A percentile compares a stretch with the other conserved stretches of the same genome.
phyloP scores from a whole-genome alignment of 1,139 yeast genomes.

The Debaryomycetaceae sp. region DNA sequence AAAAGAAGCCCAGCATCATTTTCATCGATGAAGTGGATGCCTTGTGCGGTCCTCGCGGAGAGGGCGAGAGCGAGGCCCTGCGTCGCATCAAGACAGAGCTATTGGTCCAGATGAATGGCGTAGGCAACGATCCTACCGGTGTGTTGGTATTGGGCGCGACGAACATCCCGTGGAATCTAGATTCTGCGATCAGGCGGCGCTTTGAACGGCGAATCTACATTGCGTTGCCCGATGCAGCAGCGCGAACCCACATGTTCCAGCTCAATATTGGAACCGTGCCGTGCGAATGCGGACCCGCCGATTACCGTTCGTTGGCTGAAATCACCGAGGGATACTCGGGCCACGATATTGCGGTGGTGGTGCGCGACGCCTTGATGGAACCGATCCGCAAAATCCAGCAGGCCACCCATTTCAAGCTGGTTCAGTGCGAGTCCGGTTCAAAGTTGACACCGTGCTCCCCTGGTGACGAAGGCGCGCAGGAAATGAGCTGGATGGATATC shows the following conservation, averaged over 20 bases:
- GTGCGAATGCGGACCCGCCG: slow-evolving; percentile 62
- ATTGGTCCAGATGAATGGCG: slow-evolving; percentile 97
- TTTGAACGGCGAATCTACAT: slow-evolving; percentile 93
- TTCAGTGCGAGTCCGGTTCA: slow-evolving; percentile 24
- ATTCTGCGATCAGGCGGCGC: slow-evolving; percentile 94
- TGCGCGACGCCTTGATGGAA: slow-evolving; percentile 95
- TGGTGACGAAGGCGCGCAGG: slow-evolving; percentile 77
- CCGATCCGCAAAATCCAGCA: slow-evolving; percentile 92
- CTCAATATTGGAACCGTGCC: slow-evolving; percentile 88
- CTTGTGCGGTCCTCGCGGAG: slow-evolving; percentile 95
- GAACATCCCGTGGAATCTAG: slow-evolving; percentile 97
- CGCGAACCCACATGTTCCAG: slow-evolving; percentile 89
- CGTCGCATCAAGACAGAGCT: slow-evolving; percentile 94
- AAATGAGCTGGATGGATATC: slow-evolving; percentile 89
- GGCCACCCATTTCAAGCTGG: slow-evolving; percentile 86
- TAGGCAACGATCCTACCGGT: slow-evolving; percentile 88
- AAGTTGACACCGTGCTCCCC: slow-evolving; percentile 91
- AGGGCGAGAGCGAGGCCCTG: slow-evolving; percentile 94
- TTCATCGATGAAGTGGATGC: slow-evolving; percentile 98
- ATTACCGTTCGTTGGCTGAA: slow-evolving; percentile 69
- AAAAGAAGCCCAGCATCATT: slow-evolving; percentile 87
- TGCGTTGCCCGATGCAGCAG: slow-evolving; percentile 85
- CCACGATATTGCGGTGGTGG: slow-evolving; percentile 93
- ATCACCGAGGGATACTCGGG: slow-evolving; percentile 98
- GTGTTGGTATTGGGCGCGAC: slow-evolving; percentile 96